phyloP scores from a whole-genome alignment of 441 rosid species.

The Populus trichocarpa region DNA sequence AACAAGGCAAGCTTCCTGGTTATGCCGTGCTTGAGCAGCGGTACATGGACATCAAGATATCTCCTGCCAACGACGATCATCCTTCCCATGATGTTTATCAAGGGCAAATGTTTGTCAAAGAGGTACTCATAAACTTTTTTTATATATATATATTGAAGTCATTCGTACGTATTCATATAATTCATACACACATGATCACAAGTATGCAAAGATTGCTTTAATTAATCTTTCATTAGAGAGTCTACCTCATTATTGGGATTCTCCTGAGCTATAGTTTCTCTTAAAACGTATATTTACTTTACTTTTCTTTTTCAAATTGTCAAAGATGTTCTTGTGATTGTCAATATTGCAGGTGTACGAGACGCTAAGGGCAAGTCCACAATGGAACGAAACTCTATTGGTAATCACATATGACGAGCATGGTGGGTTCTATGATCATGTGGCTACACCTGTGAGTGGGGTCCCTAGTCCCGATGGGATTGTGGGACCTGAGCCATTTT shows the following conservation, averaged over 20 bases:
- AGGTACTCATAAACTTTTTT: slow-evolving; percentile 11
- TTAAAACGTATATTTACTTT: not conserved
- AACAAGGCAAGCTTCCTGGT: slow-evolving; percentile 54
- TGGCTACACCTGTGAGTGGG: slow-evolving; percentile 69
- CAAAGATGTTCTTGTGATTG: too few relatives aligned
- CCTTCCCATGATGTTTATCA: slow-evolving; percentile 88
- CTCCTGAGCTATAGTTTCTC: not conserved
- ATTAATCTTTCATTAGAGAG: too few relatives aligned
- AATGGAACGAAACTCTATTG: slow-evolving; percentile 74
- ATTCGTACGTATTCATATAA: too few relatives aligned
- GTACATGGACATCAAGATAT: slow-evolving; percentile 46
- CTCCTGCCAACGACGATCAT: slow-evolving; percentile 81
- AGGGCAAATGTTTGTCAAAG: slow-evolving; percentile 51
- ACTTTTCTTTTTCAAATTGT: not conserved
- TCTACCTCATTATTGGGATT: not conserved
- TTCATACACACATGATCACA: not conserved
- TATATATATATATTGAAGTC: too few relatives aligned
- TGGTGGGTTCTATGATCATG: slow-evolving; percentile 87
- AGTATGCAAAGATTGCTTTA: not conserved
- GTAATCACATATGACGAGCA: slow-evolving; percentile 88
- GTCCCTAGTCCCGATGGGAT: slow-evolving; percentile 86
- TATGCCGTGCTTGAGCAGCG: slow-evolving; percentile 85
- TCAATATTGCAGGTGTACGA: slow-evolving; percentile 55
- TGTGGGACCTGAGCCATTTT: slow-evolving; percentile 66
- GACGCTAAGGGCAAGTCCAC: slow-evolving; percentile 77